Evolutionary conservation across 441 rosid genomes (phyloP).

Genomic region (Erysimum cheiri): DNA sequence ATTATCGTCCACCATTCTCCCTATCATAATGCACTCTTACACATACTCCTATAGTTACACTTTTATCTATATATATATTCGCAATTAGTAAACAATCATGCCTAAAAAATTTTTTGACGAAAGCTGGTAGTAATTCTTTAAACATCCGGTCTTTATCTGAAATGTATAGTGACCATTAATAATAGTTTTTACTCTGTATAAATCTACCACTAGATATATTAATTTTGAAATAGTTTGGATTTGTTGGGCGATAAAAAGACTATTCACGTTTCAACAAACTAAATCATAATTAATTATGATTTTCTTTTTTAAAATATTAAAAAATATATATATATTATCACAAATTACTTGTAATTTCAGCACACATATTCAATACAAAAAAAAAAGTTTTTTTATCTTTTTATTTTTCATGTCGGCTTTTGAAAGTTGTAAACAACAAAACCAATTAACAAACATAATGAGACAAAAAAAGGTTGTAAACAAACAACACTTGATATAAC

Average conservation of each 20-base stretch:
- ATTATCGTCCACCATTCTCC: slow-evolving; percentile 42
- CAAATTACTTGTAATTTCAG: neutral
- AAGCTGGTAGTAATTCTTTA: slow-evolving; percentile 26
- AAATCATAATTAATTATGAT: too few relatives aligned
- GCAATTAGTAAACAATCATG: neutral
- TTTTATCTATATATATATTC: slow-evolving; percentile 17
- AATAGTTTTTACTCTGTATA: neutral
- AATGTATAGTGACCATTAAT: neutral
- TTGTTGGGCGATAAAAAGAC: neutral
- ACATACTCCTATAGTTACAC: slow-evolving; percentile 38
- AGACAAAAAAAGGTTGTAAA: too few relatives aligned
- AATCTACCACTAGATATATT: neutral
- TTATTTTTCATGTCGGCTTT: neutral
- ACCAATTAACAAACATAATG: too few relatives aligned
- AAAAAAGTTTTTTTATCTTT: neutral
- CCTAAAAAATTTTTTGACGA: slow-evolving; percentile 23
- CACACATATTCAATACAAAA: neutral
- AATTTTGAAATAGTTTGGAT: neutral
- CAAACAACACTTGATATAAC: too few relatives aligned
- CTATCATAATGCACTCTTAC: slow-evolving; percentile 45
- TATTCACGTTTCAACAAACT: neutral
- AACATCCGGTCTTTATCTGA: slow-evolving; percentile 9
- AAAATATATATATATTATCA: too few relatives aligned
- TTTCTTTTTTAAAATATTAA: too few relatives aligned
- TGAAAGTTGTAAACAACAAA: slow-evolving; percentile 6